Base-by-base conservation (phyloP, 169 alveolate species). In the Plasmodium gonderi region DNA sequence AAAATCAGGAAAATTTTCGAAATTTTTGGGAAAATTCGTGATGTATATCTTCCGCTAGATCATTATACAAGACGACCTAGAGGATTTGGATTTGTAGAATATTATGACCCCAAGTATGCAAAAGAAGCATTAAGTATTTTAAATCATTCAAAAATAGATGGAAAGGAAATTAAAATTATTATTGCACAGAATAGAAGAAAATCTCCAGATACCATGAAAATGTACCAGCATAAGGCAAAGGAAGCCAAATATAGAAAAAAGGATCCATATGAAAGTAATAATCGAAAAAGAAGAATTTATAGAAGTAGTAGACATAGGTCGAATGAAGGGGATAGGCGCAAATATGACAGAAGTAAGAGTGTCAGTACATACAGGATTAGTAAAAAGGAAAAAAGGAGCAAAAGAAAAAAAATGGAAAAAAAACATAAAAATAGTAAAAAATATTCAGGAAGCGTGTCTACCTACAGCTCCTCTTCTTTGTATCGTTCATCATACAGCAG, bases 71-170 rank as follows among this genome's bases (percentile, higher is more conserved):
- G 93, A 77, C 89, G 96, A 31, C 98, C 98, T 1, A 72, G 98
- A 77, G 99, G 99, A 8, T 97, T 97, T 67, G 99, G 99, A 1
- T 97, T 97, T 72, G 98, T 97, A 3, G 99, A 97, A 89, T 97
- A 95, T 82, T 95, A 85, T 85, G 97, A 97, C 20, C 97, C 97
- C 40, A 92, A 95, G 77, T 98, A 95, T 44, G 99, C 98, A 40
- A 90, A 95, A 54, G 98, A 96, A 45, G 99, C 99, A 11, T 94
- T 97, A 26, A 96, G 94, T 79, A 95, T 93, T 83, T 95, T 97
- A 83, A 99, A 97, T 89, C 96, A 97, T 23, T 92, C 97, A 29
- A 83, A 94, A 44, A 90, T 98, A 36, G 98, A 97, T 91, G 99
- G 99, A 23, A 96, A 94, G 79, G 96, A 96, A 17, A 91, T 98